phyloP scores from a whole-genome alignment of 2,329 filamentous ascomycete genomes.

The Colletotrichum plurivorum region DNA sequence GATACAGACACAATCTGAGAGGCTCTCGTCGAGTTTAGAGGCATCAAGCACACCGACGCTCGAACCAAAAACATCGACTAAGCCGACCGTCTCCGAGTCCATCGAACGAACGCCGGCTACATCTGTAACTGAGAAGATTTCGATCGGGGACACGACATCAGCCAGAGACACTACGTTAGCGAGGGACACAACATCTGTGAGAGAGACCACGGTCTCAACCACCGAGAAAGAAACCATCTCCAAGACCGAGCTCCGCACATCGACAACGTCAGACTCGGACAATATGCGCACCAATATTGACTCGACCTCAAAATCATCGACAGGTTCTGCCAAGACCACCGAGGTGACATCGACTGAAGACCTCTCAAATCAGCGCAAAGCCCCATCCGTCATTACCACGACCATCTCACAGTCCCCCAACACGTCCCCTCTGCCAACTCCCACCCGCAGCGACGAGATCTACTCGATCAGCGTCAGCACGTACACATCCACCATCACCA shows the following conservation, averaged over 20 bases:
- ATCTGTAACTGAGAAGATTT: too few species aligned
- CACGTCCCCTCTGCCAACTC: not conserved
- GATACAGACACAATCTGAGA: not conserved
- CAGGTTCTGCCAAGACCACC: not conserved
- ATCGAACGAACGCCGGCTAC: not conserved
- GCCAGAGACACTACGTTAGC: not conserved
- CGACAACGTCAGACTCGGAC: not conserved
- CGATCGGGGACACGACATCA: not conserved
- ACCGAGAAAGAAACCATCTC: too few species aligned
- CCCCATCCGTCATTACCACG: not conserved
- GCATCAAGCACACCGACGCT: not conserved
- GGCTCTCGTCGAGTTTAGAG: not conserved
- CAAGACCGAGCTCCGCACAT: too few species aligned
- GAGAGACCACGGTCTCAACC: not conserved
- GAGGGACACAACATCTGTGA: not conserved
- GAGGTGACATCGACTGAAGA: not conserved
- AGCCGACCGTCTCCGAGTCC: too few species aligned
- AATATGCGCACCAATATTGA: not conserved
- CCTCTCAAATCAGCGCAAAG: not conserved
- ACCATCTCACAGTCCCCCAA: not conserved
- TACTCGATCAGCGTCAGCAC: conserved; percentile 4
- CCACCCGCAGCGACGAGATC: not conserved
- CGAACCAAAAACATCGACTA: not conserved
- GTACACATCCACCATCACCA: conserved; percentile 25
- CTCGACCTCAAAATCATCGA: not conserved